These are phyloP conservation scores for Starmerella stigmatis DNA, from an alignment of 805 yeast genomes.

Conservation along the genomic window DNA sequence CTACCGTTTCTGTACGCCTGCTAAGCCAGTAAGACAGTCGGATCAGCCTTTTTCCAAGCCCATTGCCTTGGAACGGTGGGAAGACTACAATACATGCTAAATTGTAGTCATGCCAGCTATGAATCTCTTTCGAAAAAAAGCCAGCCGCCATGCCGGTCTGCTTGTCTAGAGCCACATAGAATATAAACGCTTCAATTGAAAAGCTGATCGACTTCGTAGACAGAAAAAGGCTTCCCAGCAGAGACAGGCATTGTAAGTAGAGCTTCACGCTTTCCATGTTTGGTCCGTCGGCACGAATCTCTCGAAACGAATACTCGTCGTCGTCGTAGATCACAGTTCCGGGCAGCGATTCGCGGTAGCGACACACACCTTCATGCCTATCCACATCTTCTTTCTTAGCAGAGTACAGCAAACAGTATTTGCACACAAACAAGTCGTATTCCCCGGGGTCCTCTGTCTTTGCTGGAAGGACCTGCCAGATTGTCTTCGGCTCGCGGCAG, in stretches of 20 bases:
- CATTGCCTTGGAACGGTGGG: constrained; percentile 80
- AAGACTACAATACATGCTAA: constrained; percentile 83
- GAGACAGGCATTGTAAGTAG: constrained; percentile 70
- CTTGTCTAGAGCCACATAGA: constrained; percentile 43
- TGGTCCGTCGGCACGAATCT: constrained; percentile 45
- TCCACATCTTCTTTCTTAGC: constrained; percentile 37
- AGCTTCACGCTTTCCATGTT: constrained; percentile 34
- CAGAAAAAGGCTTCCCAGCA: constrained; percentile 77
- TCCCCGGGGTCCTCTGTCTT: constrained; percentile 37
- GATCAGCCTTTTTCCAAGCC: constrained; percentile 67
- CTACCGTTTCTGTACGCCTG: constrained; percentile 45
- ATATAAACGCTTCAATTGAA: constrained; percentile 66
- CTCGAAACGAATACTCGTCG: constrained; percentile 45
- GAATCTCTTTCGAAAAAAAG: constrained; percentile 76
- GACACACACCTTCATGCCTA: constrained; percentile 36
- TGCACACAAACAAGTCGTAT: constrained; percentile 53
- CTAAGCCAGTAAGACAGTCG: constrained; percentile 77
- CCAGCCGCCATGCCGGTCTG: constrained; percentile 53
- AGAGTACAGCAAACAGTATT: constrained; percentile 74
- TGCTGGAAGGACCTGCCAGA: constrained; percentile 21
- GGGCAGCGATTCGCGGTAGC: constrained; percentile 32
- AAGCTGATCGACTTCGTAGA: constrained; percentile 85
- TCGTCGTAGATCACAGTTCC: constrained; percentile 66
- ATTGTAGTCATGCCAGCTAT: constrained; percentile 65
- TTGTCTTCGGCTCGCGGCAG: constrained; percentile 21